Evolutionary conservation across 73 alveolate species (phyloP), one percentile per base, ranked within the genome.

Genomic region (Paramecium caudatum): DNA sequence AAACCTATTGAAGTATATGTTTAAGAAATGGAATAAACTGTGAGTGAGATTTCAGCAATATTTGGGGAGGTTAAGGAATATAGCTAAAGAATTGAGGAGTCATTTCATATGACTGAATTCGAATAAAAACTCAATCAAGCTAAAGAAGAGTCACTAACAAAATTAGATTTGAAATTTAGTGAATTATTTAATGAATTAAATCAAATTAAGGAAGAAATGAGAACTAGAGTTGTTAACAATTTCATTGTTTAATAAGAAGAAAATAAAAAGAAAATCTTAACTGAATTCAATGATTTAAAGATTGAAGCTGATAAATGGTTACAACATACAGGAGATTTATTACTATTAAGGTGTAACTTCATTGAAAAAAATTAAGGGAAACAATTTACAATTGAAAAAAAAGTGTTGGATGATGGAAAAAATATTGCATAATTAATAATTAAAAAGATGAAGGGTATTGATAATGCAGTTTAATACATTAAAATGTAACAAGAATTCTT

Each of bases 21-120:
- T 19, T 91, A 93, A 15, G 97, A 96, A 46, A 78, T 93, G 93
- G 95, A 93, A 90, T 91, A 96, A 69, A 87, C 84, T 55, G 68
- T 96, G 8, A 48, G 62, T 90, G 88, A 74, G 7, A 74, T 74
- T 0, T 21, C 88, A 1, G 7, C 88, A n/a, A 43, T 21, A 13
- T 74, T 36, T 74, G 88, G 21, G 19, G 70, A 34, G 6, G 88
- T 74, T 0, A 74, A 74, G 43, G 37, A 21, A 4, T 27, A 27
- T 37, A 55, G 80, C 5, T 0, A 37, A 1, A 55, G 30, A 19
- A 55, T 55, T 5, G 41, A 55, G 30, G 25, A 4, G 30, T 27
- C 23, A 9, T 2, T 5, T 12, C 30, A 55, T 23, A 1, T 1
- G 1, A 1, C 23, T 4, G 80, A 55, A 23, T 55, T 55, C 3